Percentiles rank a stretch among this genome's conserved stretches.
These are phyloP conservation scores for Beauveria rudraprayagi DNA, from an alignment of 2,329 filamentous ascomycete species.

Conservation along the genomic window DNA sequence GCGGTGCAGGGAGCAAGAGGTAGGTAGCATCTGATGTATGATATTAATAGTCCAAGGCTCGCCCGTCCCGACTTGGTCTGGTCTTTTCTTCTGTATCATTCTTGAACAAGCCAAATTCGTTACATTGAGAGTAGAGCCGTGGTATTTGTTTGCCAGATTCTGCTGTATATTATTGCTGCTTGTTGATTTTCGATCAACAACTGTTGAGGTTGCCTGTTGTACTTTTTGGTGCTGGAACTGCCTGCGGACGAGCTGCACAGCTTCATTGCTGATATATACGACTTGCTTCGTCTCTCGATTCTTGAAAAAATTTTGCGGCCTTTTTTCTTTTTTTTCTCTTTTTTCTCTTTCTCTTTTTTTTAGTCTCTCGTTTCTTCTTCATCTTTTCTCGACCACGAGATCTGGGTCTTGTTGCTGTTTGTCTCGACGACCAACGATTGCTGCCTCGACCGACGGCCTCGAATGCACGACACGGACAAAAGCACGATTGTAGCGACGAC, in stretches of 20 bases:
- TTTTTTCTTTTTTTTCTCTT: neutral
- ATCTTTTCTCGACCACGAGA: too few species aligned
- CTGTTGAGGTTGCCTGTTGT: neutral
- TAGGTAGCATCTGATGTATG: neutral
- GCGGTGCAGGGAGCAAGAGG: neutral
- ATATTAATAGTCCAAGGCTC: conserved; percentile 1
- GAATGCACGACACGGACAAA: neutral
- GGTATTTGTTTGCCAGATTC: neutral
- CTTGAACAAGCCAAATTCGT: neutral
- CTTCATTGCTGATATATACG: neutral
- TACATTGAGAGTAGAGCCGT: neutral
- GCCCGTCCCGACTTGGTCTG: neutral
- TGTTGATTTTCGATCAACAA: neutral
- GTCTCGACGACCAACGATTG: neutral
- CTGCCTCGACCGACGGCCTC: neutral
- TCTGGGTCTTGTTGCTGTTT: neutral
- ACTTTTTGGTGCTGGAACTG: neutral
- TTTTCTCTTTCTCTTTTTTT: neutral
- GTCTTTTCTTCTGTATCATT: neutral
- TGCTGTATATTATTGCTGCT: neutral
- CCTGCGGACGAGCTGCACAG: neutral
- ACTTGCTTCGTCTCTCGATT: neutral
- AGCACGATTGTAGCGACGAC: neutral
- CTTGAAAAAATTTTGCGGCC: neutral
- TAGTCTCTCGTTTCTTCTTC: neutral